These are phyloP conservation scores for Aspergillus neoniger DNA, from an alignment of 2,329 filamentous ascomycete genomes.

Conservation along the genomic window DNA sequence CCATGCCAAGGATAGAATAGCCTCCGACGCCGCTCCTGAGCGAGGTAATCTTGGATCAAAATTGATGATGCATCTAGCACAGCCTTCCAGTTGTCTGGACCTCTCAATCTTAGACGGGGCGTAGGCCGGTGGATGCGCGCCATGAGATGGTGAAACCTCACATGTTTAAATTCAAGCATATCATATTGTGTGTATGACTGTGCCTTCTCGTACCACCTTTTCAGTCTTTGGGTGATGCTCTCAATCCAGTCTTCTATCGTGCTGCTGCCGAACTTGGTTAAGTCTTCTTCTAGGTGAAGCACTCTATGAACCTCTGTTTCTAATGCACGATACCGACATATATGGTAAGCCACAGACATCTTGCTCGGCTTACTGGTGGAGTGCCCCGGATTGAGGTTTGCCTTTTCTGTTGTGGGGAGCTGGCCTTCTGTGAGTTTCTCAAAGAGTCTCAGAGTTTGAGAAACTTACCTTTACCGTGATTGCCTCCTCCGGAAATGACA, in stretches of 20 bases:
- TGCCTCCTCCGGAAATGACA: neutral
- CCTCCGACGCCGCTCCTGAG: neutral
- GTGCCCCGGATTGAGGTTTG: neutral
- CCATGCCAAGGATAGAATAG: neutral
- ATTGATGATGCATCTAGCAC: neutral
- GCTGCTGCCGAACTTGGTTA: neutral
- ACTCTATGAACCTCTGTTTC: neutral
- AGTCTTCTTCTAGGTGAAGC: neutral
- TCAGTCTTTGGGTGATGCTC: neutral
- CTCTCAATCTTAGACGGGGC: neutral
- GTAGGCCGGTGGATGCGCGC: neutral
- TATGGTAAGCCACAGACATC: neutral
- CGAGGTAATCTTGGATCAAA: neutral
- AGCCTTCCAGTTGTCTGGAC: neutral
- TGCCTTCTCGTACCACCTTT: neutral
- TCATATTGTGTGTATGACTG: neutral
- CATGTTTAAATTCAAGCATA: neutral
- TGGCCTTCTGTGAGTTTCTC: too few relatives aligned
- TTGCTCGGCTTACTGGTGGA: neutral
- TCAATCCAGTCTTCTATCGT: neutral
- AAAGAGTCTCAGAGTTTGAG: too few relatives aligned
- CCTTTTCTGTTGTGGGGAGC: neutral
- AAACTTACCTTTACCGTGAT: neutral
- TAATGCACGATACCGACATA: neutral
- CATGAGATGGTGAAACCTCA: neutral